phyloP scores from a whole-genome alignment of 2,329 filamentous ascomycete genomes.

The Erysiphe pisi region DNA sequence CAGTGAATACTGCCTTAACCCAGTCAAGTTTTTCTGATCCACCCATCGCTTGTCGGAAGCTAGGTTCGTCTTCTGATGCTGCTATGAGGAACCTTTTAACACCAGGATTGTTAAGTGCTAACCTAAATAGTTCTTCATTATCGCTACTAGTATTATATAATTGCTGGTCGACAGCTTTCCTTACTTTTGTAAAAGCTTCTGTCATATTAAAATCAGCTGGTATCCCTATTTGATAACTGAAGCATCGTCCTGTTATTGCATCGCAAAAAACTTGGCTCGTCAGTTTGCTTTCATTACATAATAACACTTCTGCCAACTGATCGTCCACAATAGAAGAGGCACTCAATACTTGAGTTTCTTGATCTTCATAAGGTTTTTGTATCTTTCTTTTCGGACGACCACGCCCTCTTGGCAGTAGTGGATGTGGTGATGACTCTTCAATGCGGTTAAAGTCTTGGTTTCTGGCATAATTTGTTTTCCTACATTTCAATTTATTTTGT shows the following conservation, averaged over 20 bases:
- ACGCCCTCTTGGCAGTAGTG: not conserved
- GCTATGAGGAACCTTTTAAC: not conserved
- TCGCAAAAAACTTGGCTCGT: not conserved
- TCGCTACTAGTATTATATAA: not conserved
- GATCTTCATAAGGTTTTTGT: not conserved
- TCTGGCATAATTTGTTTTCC: conserved; percentile 24
- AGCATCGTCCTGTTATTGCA: not conserved
- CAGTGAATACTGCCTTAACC: not conserved
- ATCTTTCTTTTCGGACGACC: conserved; percentile 15
- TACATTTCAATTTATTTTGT: not conserved
- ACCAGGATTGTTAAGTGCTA: not conserved
- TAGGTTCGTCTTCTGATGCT: conserved; percentile 16
- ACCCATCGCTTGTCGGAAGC: not conserved
- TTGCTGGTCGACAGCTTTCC: not conserved
- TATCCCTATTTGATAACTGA: not conserved
- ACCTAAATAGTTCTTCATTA: conserved; percentile 13
- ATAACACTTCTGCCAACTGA: not conserved
- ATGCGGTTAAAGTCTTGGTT: not conserved
- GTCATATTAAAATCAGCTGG: not conserved
- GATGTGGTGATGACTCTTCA: not conserved
- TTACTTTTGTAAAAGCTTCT: not conserved
- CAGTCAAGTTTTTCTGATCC: not conserved
- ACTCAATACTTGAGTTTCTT: not conserved
- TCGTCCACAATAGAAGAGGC: not conserved
- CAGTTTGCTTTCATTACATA: not conserved